Percentiles rank a stretch among this genome's conserved stretches.
Conservation (phyloP, 2,329 filamentous ascomycete genomes). For the Dothistroma pini region DNA sequence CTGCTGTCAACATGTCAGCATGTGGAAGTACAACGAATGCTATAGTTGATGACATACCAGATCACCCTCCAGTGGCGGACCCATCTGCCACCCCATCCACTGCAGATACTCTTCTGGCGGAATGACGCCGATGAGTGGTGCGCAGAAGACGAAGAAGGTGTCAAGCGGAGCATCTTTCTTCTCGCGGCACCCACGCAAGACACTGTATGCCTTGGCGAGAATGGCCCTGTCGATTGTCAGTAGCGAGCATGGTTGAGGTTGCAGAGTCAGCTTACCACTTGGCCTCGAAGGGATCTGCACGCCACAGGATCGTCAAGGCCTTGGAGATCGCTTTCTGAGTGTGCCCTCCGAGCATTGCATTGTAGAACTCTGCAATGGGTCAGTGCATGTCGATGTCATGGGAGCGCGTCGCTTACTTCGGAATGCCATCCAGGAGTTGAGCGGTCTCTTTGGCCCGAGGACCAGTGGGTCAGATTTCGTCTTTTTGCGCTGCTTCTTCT, state of each 20-base stretch:
- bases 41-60: too few relatives aligned
- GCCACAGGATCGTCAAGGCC: slow-evolving; percentile 50
- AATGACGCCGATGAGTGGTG: slow-evolving; percentile 44
- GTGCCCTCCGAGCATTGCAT: slow-evolving; percentile 14
- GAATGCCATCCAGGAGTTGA: slow-evolving; percentile 22
- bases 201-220: slow-evolving; percentile 54
- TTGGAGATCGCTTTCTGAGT: slow-evolving; percentile 53
- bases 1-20: too few relatives aligned
- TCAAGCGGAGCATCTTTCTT: slow-evolving; percentile 47
- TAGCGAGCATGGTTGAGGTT: background rate
- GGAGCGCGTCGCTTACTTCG: too few relatives aligned
- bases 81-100: slow-evolving; percentile 47
- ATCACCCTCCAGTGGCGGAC: slow-evolving; percentile 11
- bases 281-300: slow-evolving; percentile 42
- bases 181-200: slow-evolving; percentile 50
- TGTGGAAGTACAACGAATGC: too few relatives aligned
- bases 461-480: slow-evolving; percentile 15
- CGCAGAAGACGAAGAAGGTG: slow-evolving; percentile 42
- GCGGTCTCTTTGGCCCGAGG: slow-evolving; percentile 14
- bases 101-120: slow-evolving; percentile 46
- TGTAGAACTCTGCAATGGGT: too few relatives aligned
- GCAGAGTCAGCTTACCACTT: too few relatives aligned
- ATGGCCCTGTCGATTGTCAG: slow-evolving; percentile 36
- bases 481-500: slow-evolving; percentile 23
- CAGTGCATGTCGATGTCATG: too few relatives aligned